Conservation (phyloP, 2,329 filamentous ascomycete genomes). For the Parascedosporium putredinis region DNA sequence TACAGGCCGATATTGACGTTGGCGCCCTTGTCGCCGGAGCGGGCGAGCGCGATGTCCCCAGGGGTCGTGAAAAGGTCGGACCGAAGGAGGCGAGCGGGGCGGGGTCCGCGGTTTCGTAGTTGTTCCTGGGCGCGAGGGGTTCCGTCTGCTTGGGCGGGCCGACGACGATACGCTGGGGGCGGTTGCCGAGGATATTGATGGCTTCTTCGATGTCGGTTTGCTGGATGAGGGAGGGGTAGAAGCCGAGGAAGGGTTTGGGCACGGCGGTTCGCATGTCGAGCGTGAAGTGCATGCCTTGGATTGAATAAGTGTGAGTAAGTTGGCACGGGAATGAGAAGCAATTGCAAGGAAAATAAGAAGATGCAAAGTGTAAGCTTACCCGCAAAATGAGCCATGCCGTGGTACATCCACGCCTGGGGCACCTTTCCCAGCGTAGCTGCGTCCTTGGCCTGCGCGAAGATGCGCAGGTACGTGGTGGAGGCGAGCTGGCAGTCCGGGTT, state of each 20-base stretch:
- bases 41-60: slow-evolving; percentile 20
- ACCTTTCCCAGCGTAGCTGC: slow-evolving; percentile 18
- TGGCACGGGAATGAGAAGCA: too few relatives aligned
- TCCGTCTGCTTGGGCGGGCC: slow-evolving; percentile 13
- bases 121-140: slow-evolving; percentile 1
- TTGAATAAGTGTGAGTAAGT: too few relatives aligned
- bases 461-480: slow-evolving; percentile 33
- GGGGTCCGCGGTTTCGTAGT: slow-evolving; percentile 18
- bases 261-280: slow-evolving; percentile 30
- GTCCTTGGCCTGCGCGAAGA: slow-evolving; percentile 28
- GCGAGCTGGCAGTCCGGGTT: slow-evolving; percentile 28
- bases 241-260: slow-evolving; percentile 14
- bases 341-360: too few relatives aligned
- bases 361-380: slow-evolving; percentile 15
- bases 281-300: slow-evolving; percentile 30
- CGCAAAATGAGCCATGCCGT: slow-evolving; percentile 31
- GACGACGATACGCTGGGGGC: slow-evolving; percentile 13
- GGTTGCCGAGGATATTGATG: slow-evolving; percentile 13
- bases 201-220: slow-evolving; percentile 11
- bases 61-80: slow-evolving; percentile 16
- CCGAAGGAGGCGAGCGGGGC: slow-evolving; percentile 18
- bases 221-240: slow-evolving; percentile 15
- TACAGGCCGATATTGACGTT: slow-evolving; percentile 37
- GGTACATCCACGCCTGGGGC: slow-evolving; percentile 17
- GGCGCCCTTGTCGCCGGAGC: slow-evolving; percentile 30